Base-by-base conservation (phyloP, 2,329 filamentous ascomycete genomes). In the Ambrosiella xylebori region DNA sequence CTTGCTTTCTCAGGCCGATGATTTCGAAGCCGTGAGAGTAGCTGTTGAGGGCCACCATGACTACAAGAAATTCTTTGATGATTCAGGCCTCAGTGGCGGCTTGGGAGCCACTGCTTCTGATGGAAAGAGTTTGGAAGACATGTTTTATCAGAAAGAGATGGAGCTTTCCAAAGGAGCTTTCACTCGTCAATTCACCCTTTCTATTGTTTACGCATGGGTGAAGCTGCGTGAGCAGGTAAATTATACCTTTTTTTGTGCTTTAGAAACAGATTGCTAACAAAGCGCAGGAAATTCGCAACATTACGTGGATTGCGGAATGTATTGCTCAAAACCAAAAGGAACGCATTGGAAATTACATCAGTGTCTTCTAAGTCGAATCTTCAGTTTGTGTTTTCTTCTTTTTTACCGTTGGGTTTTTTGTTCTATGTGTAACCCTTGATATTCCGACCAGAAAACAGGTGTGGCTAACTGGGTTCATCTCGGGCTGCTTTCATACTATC, bases 121-220 rank as follows among this genome's bases (percentile, higher is more conserved):
- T 64, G 85, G 87, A 54, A 89, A 87, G 74, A 96, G 90, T 65
- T 71, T 98, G 65, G 93, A 98, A 69, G 93, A 98, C 68, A 77
- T 98, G 75, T 98, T 98, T 73, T 98, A 98, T 70, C 88, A 96
- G 71, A 97, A 95, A 74, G 93, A 98, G 74, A 97, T 97, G 93
- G 90, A 98, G 70, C 85, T 97, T 63, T 91, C 87, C 58, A 98
- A 98, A 77, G 74, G 85, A 61, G 88, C 90, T 7, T 98, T 98
- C 68, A 98, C 93, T 4, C 81, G 88, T 64, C 93, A 98, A 70
- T 98, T 98, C 70, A 95, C 89, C 12, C 89, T 88, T 65, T 86
- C 88, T 40, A 88, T 97, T 64, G 88, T 98, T 55, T 98, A 97
- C 69, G 89, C 89, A 15, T 98, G 93, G 93, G 88, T 98, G 60